These are phyloP conservation scores for Venturia nashicola DNA, from an alignment of 2,329 filamentous ascomycete species.

Conservation along the genomic window DNA sequence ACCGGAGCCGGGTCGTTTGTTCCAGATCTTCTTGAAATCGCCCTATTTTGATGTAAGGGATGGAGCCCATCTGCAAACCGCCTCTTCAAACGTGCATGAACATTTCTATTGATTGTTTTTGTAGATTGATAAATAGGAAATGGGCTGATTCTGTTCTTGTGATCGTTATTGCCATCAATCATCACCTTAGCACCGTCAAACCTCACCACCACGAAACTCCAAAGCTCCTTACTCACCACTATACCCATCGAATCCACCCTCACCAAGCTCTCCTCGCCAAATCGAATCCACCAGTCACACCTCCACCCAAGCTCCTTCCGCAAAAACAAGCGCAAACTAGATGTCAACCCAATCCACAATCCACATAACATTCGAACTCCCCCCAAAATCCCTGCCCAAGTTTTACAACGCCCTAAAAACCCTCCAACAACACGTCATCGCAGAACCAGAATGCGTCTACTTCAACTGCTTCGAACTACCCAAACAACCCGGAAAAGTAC, in stretches of 20 bases:
- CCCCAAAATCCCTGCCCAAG: neutral
- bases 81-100: neutral
- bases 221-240: no score
- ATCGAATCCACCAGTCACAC: no score
- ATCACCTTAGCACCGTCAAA: neutral
- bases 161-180: neutral
- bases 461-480: conserved; percentile 3
- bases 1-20: neutral
- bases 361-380: conserved; percentile 2
- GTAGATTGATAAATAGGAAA: neutral
- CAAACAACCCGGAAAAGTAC: neutral
- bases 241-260: no score
- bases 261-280: no score
- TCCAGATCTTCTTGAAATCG: neutral
- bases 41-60: neutral
- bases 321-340: no score
- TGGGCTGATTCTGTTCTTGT: neutral
- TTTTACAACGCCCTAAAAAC: conserved; percentile 5
- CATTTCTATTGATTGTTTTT: neutral
- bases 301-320: no score
- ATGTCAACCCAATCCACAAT: neutral
- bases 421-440: neutral
- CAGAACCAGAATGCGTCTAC: conserved; percentile 5
- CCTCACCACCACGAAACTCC: neutral
- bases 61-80: neutral